phyloP scores from a whole-genome alignment of 140 eudicot genomes.

The Anethum foeniculum region DNA sequence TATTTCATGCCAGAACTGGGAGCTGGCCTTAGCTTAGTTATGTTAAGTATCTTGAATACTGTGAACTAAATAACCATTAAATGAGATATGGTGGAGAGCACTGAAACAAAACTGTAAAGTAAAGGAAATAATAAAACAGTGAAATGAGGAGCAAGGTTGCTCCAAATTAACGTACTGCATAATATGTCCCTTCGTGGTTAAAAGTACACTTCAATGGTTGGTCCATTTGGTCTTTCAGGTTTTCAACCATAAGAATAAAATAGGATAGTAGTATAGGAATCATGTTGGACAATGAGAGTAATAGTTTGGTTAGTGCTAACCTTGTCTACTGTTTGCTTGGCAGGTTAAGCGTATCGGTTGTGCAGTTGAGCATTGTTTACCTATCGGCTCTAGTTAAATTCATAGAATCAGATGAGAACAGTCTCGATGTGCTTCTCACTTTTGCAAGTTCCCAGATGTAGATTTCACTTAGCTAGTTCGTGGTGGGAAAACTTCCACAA shows the following conservation, averaged over 20 bases:
- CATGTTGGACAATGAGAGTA: not conserved
- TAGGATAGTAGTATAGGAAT: not conserved
- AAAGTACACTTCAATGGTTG: not conserved
- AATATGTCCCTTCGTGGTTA: not conserved
- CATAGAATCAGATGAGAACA: slow-evolving; percentile 43
- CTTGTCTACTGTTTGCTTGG: not conserved
- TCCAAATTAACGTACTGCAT: not conserved
- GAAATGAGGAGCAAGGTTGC: not conserved
- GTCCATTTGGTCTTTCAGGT: not conserved
- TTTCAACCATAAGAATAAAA: not conserved
- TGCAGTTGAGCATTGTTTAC: slow-evolving; percentile 6
- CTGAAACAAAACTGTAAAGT: not conserved
- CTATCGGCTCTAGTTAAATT: slow-evolving; percentile 6
- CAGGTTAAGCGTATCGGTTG: slow-evolving; percentile 31
- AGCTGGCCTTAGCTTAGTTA: not conserved
- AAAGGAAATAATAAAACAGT: not conserved
- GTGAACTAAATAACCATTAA: not conserved
- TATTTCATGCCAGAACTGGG: not conserved
- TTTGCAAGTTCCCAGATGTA: slow-evolving; percentile 53
- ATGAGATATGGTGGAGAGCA: not conserved
- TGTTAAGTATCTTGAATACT: not conserved
- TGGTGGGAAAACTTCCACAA: slow-evolving; percentile 41
- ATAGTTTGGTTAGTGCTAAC: not conserved
- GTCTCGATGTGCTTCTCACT: slow-evolving; percentile 66
- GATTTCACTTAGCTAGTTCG: slow-evolving; percentile 43